A percentile compares a stretch with the other conserved stretches of the same genome.
phyloP scores from a whole-genome alignment of 164 flowering plant species.

The Platanus orientalis region DNA sequence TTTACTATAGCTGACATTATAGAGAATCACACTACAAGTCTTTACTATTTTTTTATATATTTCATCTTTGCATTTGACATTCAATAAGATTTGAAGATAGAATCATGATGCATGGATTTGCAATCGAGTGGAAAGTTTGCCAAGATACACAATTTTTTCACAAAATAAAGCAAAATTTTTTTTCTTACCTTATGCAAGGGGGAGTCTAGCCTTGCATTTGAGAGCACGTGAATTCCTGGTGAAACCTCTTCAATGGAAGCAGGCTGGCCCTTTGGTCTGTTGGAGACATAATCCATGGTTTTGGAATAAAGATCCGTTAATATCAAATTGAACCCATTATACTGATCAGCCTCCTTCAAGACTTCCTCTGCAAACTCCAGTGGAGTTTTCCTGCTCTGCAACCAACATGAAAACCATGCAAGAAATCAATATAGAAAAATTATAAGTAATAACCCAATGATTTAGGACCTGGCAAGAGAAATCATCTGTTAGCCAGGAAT shows the following conservation, averaged over 20 bases:
- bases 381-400: conserved; percentile 48
- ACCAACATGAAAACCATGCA: neutral
- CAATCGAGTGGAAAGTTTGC: too few species aligned
- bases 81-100: too few species aligned
- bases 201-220: conserved; percentile 51
- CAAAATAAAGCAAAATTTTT: neutral
- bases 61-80: too few species aligned
- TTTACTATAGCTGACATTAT: too few species aligned
- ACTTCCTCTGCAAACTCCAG: conserved; percentile 46
- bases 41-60: too few species aligned
- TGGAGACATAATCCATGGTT: conserved; percentile 54
- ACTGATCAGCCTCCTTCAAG: conserved; percentile 35
- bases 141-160: neutral
- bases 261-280: conserved; percentile 45
- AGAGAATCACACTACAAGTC: too few species aligned
- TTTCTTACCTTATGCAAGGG: conserved; percentile 58
- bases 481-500: too few species aligned
- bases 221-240: conserved; percentile 59
- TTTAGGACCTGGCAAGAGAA: too few species aligned
- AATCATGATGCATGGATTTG: too few species aligned
- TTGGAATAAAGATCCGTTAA: conserved; percentile 41
- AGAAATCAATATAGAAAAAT: too few species aligned
- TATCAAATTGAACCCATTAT: conserved; percentile 61
- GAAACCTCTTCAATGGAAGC: conserved; percentile 36
- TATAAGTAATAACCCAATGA: too few species aligned